A percentile compares a stretch with the other conserved stretches of the same genome.
Conservation (phyloP, 441 rosid species). For the Gossypium schwendimanii region DNA sequence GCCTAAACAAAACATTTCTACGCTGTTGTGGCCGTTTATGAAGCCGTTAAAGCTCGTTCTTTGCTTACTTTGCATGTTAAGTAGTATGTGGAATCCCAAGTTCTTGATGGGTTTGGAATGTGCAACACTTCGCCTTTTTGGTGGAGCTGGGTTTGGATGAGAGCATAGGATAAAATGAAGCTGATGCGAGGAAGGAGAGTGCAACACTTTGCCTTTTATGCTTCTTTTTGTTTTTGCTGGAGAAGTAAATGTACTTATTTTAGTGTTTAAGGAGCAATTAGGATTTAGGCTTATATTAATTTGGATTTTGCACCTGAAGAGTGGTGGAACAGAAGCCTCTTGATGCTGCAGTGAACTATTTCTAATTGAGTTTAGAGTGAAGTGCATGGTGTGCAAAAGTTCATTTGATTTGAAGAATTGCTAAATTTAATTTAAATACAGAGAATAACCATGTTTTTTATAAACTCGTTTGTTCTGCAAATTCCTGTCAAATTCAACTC, state of each 20-base stretch:
- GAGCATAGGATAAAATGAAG: neutral
- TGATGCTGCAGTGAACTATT: neutral
- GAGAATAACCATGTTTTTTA: neutral
- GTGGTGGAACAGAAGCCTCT: neutral
- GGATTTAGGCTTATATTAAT: neutral
- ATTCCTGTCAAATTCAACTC: neutral
- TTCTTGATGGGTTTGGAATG: neutral
- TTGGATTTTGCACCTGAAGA: neutral
- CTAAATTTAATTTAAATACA: neutral
- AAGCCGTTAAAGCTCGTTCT: neutral
- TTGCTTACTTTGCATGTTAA: neutral
- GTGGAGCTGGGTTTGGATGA: neutral
- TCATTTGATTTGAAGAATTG: neutral
- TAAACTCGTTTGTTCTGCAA: neutral
- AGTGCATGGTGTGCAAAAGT: neutral
- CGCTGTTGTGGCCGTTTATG: neutral
- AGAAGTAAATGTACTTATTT: neutral
- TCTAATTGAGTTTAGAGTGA: neutral
- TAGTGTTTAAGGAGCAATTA: neutral
- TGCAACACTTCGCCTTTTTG: neutral
- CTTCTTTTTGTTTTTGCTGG: neutral
- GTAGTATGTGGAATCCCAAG: neutral
- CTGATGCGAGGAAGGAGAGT: neutral
- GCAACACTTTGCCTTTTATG: neutral
- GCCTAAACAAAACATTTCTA: neutral